phyloP scores from a whole-genome alignment of 108 stramenopile genomes.

The Nitzschia sp. region DNA sequence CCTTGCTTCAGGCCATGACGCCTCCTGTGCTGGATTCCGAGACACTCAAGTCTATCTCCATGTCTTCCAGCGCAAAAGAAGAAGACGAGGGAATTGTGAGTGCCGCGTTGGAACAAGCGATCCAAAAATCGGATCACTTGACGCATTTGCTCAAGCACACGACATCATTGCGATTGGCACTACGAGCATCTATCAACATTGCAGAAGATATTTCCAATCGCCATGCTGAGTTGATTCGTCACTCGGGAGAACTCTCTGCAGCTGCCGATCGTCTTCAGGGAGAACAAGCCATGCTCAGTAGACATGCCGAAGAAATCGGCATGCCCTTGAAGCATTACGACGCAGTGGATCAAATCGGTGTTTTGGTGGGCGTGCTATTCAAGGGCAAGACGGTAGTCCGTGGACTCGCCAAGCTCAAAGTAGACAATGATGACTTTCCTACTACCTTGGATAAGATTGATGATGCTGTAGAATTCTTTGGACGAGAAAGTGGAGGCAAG shows the following conservation, averaged over 20 bases:
- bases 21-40: slow-evolving; percentile 23
- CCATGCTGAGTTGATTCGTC: slow-evolving; percentile 77
- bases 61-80: slow-evolving; percentile 29
- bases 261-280: slow-evolving; percentile 89
- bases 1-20: slow-evolving; percentile 46
- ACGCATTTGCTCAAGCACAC: slow-evolving; percentile 61
- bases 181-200: slow-evolving; percentile 74
- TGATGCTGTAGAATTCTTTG: slow-evolving; percentile 81
- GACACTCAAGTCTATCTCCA: slow-evolving; percentile 26
- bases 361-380: slow-evolving; percentile 78
- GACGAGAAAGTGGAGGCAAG: slow-evolving; percentile 55
- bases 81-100: slow-evolving; percentile 22
- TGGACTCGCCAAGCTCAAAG: slow-evolving; percentile 75
- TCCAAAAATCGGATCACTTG: slow-evolving; percentile 47
- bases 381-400: slow-evolving; percentile 64
- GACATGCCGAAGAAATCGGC: slow-evolving; percentile 84
- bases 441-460: slow-evolving; percentile 71
- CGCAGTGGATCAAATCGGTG: slow-evolving; percentile 79
- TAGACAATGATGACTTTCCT: slow-evolving; percentile 77
- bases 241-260: slow-evolving; percentile 83
- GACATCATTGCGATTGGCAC: slow-evolving; percentile 65
- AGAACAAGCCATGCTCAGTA: slow-evolving; percentile 65
- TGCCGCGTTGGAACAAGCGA: slow-evolving; percentile 42
- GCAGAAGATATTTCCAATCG: slow-evolving; percentile 77
- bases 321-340: slow-evolving; percentile 85